Conservation (phyloP, 2,329 filamentous ascomycete genomes). For the Ceratocystis destructans region DNA sequence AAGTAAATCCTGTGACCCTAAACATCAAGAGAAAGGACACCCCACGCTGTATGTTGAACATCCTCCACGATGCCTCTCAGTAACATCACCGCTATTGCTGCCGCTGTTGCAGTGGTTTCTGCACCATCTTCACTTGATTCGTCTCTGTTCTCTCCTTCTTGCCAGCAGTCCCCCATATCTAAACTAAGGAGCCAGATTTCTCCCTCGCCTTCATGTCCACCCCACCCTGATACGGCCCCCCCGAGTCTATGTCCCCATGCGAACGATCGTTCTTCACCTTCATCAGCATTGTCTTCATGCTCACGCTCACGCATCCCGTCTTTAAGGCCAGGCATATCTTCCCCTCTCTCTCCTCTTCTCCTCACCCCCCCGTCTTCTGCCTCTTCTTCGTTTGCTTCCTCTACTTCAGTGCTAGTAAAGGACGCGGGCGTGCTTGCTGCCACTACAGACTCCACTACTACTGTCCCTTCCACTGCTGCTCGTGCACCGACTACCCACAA, state of each 20-base stretch:
- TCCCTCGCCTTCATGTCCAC: neutral
- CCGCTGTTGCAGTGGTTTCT: neutral
- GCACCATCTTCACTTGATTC: neutral
- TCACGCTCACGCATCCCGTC: constrained; percentile 9
- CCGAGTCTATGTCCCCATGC: neutral
- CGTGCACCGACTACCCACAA: constrained; percentile 9
- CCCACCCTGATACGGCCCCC: neutral
- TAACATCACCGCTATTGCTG: constrained; percentile 6
- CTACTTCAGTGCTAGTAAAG: neutral
- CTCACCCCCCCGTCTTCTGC: neutral
- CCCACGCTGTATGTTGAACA: neutral
- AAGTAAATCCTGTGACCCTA: neutral
- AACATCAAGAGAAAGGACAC: neutral
- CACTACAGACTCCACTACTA: neutral
- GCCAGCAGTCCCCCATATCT: constrained; percentile 6
- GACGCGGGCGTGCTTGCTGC: neutral
- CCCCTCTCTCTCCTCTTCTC: neutral
- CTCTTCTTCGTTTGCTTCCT: neutral
- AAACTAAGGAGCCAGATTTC: constrained; percentile 8
- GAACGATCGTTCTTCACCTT: neutral
- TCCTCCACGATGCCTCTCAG: neutral
- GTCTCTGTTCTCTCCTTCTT: neutral
- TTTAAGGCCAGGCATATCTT: neutral
- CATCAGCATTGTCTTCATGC: neutral
- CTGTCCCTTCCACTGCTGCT: neutral